A percentile compares a stretch with the other conserved stretches of the same genome.
phyloP scores from a whole-genome alignment of 129 eudicot genomes.

The Arctium lappa region DNA sequence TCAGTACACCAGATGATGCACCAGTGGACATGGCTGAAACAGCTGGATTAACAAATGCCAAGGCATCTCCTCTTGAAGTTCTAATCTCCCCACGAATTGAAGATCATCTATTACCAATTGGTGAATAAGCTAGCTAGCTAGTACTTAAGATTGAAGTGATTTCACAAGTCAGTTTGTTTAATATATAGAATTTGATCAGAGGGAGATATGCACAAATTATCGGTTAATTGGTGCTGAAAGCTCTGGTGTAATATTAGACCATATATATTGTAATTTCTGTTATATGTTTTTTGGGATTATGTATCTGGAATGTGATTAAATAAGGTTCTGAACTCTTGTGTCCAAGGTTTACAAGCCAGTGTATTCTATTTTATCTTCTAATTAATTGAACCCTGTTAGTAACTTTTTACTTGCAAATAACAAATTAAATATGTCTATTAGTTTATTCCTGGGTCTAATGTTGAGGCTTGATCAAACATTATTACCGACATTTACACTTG shows the following conservation, averaged over 20 bases:
- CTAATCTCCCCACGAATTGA: constrained; percentile 21
- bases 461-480: no score
- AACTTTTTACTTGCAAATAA: not conserved
- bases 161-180: not conserved
- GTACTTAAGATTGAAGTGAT: not conserved
- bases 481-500: no score
- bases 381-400: not conserved
- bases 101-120: not conserved
- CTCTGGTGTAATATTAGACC: not conserved
- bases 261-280: not conserved
- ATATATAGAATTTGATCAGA: not conserved
- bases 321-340: not conserved
- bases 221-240: not conserved
- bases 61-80: constrained; percentile 31
- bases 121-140: not conserved
- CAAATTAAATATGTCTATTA: not conserved
- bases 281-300: not conserved
- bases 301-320: not conserved
- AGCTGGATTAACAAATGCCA: constrained; percentile 25
- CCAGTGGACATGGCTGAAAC: constrained; percentile 26
- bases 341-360: not conserved
- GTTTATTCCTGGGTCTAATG: not conserved
- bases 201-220: not conserved
- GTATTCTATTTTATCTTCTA: not conserved
- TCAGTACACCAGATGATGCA: constrained; percentile 12